Base-by-base conservation (phyloP, 2,329 filamentous ascomycete genomes). In the Aspergillus sp. region DNA sequence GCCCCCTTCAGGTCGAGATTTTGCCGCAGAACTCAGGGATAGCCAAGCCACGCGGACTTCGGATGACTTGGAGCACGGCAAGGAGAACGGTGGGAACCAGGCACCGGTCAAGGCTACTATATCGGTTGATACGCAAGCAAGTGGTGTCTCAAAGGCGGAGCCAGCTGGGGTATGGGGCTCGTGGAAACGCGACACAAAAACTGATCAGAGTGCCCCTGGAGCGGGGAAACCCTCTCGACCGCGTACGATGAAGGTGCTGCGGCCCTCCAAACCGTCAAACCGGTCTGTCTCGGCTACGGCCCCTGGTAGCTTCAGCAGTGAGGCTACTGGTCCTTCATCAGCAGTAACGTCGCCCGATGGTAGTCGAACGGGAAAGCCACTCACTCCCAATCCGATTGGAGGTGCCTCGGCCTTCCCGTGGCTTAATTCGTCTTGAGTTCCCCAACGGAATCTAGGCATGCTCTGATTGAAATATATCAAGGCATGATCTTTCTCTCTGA, bases 341-440 rank as follows among this genome's bases (percentile, higher is more conserved):
- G 63, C 59, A 32, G 63, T 66, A 41, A 59, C 60, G 2, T 64
- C 67, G 36, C 63, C 66, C 8, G 72, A 72, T 24, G 70, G 66
- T 7, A 56, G 66, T 13, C 65, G 70, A 30, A 54, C 72, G 18
- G 69, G 65, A 44, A 82, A 82, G 65, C 78, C 84, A 15, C 83
- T 86, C 56, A 82, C 85, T 6, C 81, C 85, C 32, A 98, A 98
- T 69, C 93, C 95, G 0, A 85, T 96, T 17, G 93, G 93, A 8
- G 90, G 90, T n/a, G 93, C 90, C 13, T 95, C 91, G 57, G 93
- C 93, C 3, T 98, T 98, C 77, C 88, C 90, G 12, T 98, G 93
- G 93, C 88, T 97, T 80, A 93, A 89, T 62, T 64, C 73, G 18
- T 64, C 66, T 12, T 67, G 39, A 72, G 49, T 64, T 66, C 44